Base-by-base conservation (phyloP, 805 yeast species). In the Hanseniaspora singularis region DNA sequence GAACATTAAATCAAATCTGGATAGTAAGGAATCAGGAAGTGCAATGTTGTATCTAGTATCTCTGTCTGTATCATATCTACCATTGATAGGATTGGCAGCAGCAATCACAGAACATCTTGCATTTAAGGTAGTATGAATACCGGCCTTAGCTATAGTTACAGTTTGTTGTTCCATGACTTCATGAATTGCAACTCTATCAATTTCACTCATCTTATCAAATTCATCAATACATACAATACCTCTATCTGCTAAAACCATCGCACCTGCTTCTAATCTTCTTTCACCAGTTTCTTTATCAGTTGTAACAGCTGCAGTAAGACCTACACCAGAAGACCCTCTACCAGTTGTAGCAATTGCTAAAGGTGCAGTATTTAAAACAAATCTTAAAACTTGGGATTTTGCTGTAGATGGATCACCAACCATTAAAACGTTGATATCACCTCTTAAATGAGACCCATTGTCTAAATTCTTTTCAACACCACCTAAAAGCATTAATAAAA, bases 101-200 rank as follows among this genome's bases (percentile, higher is more conserved):
- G 98, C 98, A 41, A 92, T 66, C 55, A 92, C 92, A 0, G 97
- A 87, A 0, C 98, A 86, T 58, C 98, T 74, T 1, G 98, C 98
- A 63, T 92, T 92, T 57, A 92, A 69, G 0, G 98, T 92, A 1
- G 98, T 96, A 59, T 92, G 96, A 52, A 92, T 92, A 58, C 98
- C 98, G 1, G 98, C 98, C 63, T 92, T 92, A 11, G 98, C 96
- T 57, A 92, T 92, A 12, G 96, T 87, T 54, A 92, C 92, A 0
- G 98, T 92, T 64, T 92, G 98, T 67, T 92, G 98, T 68, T 92
- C 98, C 98, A 92, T 92, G 41, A 92, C 98, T 73, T 92, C 98
- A 65, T 92, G 98, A 58, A 92, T 92, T 1, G 97, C 97, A 44
- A 92, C 97, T 61, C 98, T 75, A 67, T 92, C 98, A 23, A 79